Conservation (phyloP, 306 rosid species). For the Begonia peltatifolia region DNA sequence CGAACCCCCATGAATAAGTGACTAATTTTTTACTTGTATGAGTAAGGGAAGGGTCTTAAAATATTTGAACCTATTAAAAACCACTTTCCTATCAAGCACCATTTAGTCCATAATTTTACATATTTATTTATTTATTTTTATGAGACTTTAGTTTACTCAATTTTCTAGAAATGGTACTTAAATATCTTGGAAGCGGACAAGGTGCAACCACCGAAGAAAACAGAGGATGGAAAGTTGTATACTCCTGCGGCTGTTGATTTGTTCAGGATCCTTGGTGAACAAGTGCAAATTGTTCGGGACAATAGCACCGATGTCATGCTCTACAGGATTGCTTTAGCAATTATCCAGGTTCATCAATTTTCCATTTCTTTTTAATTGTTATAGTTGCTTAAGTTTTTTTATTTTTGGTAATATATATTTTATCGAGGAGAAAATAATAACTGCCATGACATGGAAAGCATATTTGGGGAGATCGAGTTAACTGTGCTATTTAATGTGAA, state of each 20-base stretch:
- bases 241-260: conserved; percentile 99
- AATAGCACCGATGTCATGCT: conserved; percentile 95
- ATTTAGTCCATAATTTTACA: no score
- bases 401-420: no score
- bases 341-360: conserved; percentile 59
- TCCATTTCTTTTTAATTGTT: not conserved
- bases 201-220: conserved; percentile 92
- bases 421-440: no score
- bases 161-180: conserved; percentile 87
- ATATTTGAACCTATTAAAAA: no score
- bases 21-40: no score
- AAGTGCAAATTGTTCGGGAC: conserved; percentile 92
- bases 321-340: conserved; percentile 85
- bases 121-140: not conserved
- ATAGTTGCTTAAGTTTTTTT: not conserved
- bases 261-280: conserved; percentile 97
- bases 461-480: no score
- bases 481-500: no score
- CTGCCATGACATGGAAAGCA: no score
- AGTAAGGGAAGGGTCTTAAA: no score
- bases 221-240: conserved; percentile 90
- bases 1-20: no score
- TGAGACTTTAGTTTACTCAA: conserved; percentile 11
- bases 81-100: no score
- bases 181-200: conserved; percentile 95